These are phyloP conservation scores for Globisporangium lucens DNA, from an alignment of 352 stramenopile genomes.

Conservation along the genomic window DNA sequence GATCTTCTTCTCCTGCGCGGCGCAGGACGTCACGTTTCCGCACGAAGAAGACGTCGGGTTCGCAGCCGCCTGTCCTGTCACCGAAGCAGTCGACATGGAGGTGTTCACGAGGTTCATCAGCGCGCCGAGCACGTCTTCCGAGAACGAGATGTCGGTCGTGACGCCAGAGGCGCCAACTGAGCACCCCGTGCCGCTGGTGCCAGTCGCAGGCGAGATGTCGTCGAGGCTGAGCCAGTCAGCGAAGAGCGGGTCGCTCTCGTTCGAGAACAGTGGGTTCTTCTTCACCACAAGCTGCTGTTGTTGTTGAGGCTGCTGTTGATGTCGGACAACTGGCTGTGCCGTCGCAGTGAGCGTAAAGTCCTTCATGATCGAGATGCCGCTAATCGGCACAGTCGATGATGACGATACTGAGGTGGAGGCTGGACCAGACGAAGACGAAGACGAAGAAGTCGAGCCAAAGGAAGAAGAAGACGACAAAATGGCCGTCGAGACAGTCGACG, in stretches of 20 bases:
- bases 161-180: background rate
- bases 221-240: slow-evolving; percentile 15
- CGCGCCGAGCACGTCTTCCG: slow-evolving; percentile 31
- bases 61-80: background rate
- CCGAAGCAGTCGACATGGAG: slow-evolving; percentile 28
- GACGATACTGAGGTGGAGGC: background rate
- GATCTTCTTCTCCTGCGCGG: background rate
- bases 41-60: background rate
- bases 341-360: background rate
- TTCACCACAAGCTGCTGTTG: background rate
- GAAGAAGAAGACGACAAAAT: background rate
- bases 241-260: slow-evolving; percentile 11
- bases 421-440: background rate
- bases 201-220: slow-evolving; percentile 4
- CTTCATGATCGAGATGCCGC: background rate
- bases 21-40: background rate
- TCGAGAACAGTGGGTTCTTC: slow-evolving; percentile 19
- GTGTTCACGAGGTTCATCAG: slow-evolving; percentile 33
- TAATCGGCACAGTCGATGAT: background rate
- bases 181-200: slow-evolving; percentile 6
- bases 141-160: slow-evolving; percentile 18
- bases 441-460: background rate
- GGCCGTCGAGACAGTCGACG: slow-evolving; percentile 2
- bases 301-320: background rate
- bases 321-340: background rate